phyloP scores from a whole-genome alignment of 345 rosid genomes.

The Eucalyptus erythrocorys region DNA sequence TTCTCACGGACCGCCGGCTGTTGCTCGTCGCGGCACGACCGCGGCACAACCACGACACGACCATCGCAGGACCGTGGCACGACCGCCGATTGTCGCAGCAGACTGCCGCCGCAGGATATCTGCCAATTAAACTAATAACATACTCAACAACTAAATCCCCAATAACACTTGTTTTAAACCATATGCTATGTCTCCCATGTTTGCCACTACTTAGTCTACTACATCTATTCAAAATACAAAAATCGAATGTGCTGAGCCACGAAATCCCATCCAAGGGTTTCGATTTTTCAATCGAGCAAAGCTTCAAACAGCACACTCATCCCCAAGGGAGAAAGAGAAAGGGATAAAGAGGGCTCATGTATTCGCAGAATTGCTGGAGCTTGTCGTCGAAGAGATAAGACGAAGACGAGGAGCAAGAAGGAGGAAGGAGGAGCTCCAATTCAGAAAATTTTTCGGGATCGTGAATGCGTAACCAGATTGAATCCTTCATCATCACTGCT shows the following conservation, averaged over 20 bases:
- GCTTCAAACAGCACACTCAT: background rate
- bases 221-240: background rate
- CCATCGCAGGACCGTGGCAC: no score
- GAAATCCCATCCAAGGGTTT: background rate
- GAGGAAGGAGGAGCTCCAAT: no score
- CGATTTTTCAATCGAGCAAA: background rate
- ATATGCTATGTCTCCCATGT: background rate
- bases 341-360: constrained; percentile 17
- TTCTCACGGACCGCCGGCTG: no score
- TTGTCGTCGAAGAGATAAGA: constrained; percentile 72
- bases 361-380: constrained; percentile 96
- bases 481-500: no score
- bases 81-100: no score
- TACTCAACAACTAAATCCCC: background rate
- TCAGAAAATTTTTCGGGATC: no score
- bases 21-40: no score
- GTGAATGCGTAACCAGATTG: no score
- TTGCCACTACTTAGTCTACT: background rate
- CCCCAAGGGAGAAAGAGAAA: background rate
- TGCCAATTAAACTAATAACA: background rate
- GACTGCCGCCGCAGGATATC: background rate
- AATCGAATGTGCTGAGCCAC: background rate
- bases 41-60: no score
- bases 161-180: background rate
- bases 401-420: no score